Evolutionary conservation across 2,329 filamentous ascomycete species (phyloP).

Genomic region (Penicillium frequentans): DNA sequence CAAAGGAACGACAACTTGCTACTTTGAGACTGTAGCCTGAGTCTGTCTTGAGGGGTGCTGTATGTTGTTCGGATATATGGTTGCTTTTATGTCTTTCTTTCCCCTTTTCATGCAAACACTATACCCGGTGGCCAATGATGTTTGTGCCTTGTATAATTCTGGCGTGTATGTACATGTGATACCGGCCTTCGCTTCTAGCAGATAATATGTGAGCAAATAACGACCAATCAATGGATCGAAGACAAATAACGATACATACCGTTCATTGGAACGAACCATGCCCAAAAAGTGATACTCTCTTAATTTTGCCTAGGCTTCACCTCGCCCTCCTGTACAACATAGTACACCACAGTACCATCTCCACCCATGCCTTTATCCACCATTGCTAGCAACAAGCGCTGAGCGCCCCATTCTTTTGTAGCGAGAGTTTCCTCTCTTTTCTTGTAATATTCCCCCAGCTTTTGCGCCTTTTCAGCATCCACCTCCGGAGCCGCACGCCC

Average conservation of each 20-base stretch:
- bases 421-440: conserved; percentile 23
- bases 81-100: conserved; percentile 5
- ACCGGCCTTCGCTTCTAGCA: conserved; percentile 7
- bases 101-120: conserved; percentile 20
- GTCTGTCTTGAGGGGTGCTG: not conserved
- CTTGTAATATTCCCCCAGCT: conserved; percentile 34
- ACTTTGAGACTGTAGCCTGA: conserved; percentile 10
- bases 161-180: conserved; percentile 7
- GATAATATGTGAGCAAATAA: not conserved
- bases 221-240: conserved; percentile 17
- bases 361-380: conserved; percentile 50
- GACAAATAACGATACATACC: not conserved
- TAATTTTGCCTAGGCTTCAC: conserved; percentile 66
- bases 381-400: conserved; percentile 59
- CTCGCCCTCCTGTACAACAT: conserved; percentile 63
- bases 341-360: conserved; percentile 66
- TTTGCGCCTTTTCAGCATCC: conserved; percentile 26
- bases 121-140: conserved; percentile 31
- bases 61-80: conserved; percentile 10
- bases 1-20: conserved; percentile 22
- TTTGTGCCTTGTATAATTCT: conserved; percentile 13
- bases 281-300: not conserved
- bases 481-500: conserved; percentile 10
- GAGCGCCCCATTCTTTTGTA: conserved; percentile 47
- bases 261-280: not conserved